Conservation (phyloP, 352 stramenopile species). For the Phytopythium sindhum region DNA sequence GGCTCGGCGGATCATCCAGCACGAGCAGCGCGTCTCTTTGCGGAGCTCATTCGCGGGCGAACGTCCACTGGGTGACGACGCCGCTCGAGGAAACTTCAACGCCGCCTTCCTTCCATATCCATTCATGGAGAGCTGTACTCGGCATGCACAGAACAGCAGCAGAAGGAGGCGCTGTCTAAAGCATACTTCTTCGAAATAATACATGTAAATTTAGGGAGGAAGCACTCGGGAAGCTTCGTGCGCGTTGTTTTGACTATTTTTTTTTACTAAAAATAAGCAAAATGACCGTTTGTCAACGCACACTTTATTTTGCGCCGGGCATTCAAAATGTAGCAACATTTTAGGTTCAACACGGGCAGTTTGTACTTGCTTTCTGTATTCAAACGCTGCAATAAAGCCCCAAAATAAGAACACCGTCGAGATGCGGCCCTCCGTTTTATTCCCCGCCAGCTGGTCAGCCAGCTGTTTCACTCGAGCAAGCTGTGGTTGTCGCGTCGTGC, state of each 20-base stretch:
- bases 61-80: too few relatives aligned
- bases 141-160: not conserved
- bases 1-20: not conserved
- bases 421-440: not conserved
- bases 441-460: not conserved
- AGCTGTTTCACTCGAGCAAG: conserved; percentile 1
- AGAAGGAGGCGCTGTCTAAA: not conserved
- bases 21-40: not conserved
- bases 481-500: not conserved
- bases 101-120: not conserved
- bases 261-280: too few relatives aligned
- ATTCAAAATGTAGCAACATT: not conserved
- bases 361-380: too few relatives aligned
- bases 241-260: too few relatives aligned
- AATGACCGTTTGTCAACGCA: too few relatives aligned
- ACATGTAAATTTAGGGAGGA: too few relatives aligned
- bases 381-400: too few relatives aligned
- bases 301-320: not conserved
- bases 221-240: not conserved
- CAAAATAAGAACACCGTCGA: too few relatives aligned
- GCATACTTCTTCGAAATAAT: too few relatives aligned
- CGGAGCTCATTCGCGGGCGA: not conserved
- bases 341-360: too few relatives aligned
- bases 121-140: too few relatives aligned
- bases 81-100: not conserved